Conservation (phyloP, 1,139 yeast species). For the Pichiaceae sp. region DNA sequence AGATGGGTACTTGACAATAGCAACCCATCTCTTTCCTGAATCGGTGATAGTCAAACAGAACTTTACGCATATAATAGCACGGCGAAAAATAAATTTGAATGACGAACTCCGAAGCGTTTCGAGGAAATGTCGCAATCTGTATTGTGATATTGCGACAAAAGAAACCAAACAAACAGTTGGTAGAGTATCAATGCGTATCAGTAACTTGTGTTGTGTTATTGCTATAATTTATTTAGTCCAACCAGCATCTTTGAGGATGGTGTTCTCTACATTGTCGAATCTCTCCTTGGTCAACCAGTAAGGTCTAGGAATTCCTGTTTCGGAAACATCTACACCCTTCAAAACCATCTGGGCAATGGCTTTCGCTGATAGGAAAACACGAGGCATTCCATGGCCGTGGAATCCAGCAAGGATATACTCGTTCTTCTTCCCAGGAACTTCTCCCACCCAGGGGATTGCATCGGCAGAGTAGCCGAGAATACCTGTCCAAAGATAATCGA, state of each 20-base stretch:
- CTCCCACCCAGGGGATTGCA: constrained; percentile 24
- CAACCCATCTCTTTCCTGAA: too few relatives aligned
- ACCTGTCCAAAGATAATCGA: constrained; percentile 19
- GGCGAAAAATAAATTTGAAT: too few relatives aligned
- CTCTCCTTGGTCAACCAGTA: constrained; percentile 14
- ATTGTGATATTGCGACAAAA: too few relatives aligned
- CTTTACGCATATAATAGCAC: too few relatives aligned
- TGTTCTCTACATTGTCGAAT: constrained; percentile 9
- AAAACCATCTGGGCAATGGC: constrained; percentile 14
- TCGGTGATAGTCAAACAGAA: too few relatives aligned
- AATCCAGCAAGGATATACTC: constrained; percentile 22
- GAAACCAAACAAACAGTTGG: too few relatives aligned
- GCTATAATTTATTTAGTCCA: constrained; percentile 8
- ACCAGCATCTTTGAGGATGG: constrained; percentile 12
- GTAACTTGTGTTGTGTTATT: too few relatives aligned
- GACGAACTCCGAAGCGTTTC: too few relatives aligned
- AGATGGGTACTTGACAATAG: too few relatives aligned
- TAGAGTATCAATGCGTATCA: too few relatives aligned
- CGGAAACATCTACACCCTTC: constrained; percentile 5
- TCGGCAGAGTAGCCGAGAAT: constrained; percentile 23
- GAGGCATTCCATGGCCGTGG: constrained; percentile 25
- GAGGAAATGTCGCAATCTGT: too few relatives aligned
- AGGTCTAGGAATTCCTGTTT: constrained; percentile 14
- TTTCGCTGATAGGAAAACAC: constrained; percentile 18
- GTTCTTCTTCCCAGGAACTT: constrained; percentile 13